phyloP scores from a whole-genome alignment of 2,329 filamentous ascomycete species.

The Aspergillus fumigatus region DNA sequence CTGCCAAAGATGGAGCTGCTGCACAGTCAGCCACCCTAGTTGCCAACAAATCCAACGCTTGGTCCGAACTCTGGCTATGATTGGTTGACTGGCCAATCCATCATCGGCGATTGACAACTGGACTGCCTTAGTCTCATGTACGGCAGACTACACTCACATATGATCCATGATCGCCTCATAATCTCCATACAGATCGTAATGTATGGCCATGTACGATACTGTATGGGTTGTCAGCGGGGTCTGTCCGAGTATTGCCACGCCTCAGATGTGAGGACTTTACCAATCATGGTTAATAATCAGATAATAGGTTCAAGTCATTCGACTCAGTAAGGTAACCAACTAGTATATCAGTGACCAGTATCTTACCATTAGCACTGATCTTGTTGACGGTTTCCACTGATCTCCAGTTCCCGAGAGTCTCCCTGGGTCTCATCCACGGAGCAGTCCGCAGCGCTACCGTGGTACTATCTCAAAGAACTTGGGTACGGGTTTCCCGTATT shows the following conservation, averaged over 20 bases:
- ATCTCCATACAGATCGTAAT: not conserved
- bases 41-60: conserved; percentile 13
- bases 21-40: conserved; percentile 19
- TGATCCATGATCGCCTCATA: not conserved
- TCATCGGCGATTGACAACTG: conserved; percentile 8
- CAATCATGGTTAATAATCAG: conserved; percentile 7
- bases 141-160: not conserved
- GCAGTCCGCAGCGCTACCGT: conserved; percentile 16
- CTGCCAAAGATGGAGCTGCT: conserved; percentile 13
- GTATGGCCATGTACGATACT: not conserved
- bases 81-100: conserved; percentile 5
- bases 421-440: conserved; percentile 17
- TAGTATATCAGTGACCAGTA: conserved; percentile 6
- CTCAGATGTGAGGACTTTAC: conserved; percentile 8
- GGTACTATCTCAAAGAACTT: conserved; percentile 5
- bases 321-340: conserved; percentile 2
- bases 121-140: not conserved
- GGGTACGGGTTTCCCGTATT: no score
- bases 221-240: conserved; percentile 8
- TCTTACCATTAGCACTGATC: conserved; percentile 13
- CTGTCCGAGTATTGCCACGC: conserved; percentile 3
- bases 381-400: conserved; percentile 19
- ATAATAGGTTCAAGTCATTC: not conserved
- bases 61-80: conserved; percentile 9
- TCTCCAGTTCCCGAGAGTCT: conserved; percentile 18